Percentiles rank a stretch among this genome's conserved stretches.
These are phyloP conservation scores for Beauveria asiatica DNA, from an alignment of 2,329 filamentous ascomycete species.

Conservation along the genomic window DNA sequence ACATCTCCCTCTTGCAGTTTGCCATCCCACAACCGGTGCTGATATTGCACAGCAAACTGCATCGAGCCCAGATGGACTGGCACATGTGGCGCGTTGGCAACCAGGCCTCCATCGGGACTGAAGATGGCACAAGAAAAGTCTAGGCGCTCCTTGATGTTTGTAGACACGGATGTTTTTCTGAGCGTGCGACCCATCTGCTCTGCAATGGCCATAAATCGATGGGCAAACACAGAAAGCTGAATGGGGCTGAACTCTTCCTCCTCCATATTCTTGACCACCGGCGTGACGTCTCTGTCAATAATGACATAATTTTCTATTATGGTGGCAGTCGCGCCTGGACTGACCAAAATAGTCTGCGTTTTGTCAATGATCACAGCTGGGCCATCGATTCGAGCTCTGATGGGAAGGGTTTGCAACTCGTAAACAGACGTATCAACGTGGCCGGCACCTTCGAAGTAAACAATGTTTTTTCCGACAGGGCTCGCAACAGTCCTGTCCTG, in stretches of 20 bases:
- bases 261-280: background rate
- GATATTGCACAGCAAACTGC: constrained; percentile 69
- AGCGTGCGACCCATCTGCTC: constrained; percentile 75
- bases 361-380: constrained; percentile 53
- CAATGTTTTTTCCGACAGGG: constrained; percentile 13
- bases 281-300: constrained; percentile 19
- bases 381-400: constrained; percentile 17
- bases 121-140: constrained; percentile 79
- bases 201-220: constrained; percentile 77
- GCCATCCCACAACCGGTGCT: constrained; percentile 57
- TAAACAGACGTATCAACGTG: constrained; percentile 20
- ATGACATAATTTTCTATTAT: constrained; percentile 29
- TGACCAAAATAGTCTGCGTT: constrained; percentile 67
- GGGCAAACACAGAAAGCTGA: constrained; percentile 66
- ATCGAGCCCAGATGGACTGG: constrained; percentile 71
- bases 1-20: constrained; percentile 27
- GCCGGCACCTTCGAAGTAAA: constrained; percentile 17
- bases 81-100: constrained; percentile 68
- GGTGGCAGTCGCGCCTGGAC: constrained; percentile 27
- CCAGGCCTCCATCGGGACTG: constrained; percentile 62
- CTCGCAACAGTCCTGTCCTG: constrained; percentile 11
- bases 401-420: constrained; percentile 16
- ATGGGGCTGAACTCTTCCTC: constrained; percentile 41
- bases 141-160: constrained; percentile 72
- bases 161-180: constrained; percentile 71